Evolutionary conservation across 225 moss, liverwort and hornwort genomes (phyloP).

Genomic region (Anthoceros angustus): DNA sequence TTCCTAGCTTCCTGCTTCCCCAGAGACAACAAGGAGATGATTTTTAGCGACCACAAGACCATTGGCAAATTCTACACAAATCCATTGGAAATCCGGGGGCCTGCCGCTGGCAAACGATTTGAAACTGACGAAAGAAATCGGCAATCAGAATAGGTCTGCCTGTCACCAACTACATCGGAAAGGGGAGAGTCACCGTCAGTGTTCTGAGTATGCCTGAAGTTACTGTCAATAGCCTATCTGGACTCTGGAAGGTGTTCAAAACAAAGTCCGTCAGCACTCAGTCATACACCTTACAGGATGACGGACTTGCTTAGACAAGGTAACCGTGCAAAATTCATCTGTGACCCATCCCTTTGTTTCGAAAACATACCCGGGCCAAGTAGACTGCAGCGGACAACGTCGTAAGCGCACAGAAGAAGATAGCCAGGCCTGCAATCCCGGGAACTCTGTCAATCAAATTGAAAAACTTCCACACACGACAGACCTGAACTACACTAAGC

Average conservation of each 20-base stretch:
- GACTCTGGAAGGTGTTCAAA: conserved; percentile 60
- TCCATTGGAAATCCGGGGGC: too few relatives aligned
- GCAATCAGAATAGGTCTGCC: conserved; percentile 12
- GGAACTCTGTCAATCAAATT: neutral
- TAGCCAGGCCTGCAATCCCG: conserved; percentile 65
- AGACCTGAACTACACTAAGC: neutral
- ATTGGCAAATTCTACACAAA: too few relatives aligned
- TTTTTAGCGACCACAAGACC: too few relatives aligned
- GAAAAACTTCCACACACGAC: conserved; percentile 9
- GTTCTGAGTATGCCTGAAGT: conserved; percentile 64
- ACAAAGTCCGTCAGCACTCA: neutral
- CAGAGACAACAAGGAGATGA: too few relatives aligned
- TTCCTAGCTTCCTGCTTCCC: too few relatives aligned
- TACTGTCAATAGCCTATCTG: conserved; percentile 54
- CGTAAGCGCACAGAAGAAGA: conserved; percentile 81
- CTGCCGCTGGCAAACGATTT: conserved; percentile 46
- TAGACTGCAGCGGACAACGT: conserved; percentile 78
- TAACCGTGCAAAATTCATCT: neutral
- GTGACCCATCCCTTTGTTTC: neutral
- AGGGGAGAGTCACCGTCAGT: conserved; percentile 38
- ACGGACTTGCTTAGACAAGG: neutral
- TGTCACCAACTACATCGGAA: neutral
- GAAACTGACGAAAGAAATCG: conserved; percentile 72
- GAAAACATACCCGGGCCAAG: conserved; percentile 41
- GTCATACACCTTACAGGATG: neutral